Evolutionary conservation across 2,329 filamentous ascomycete genomes (phyloP).

Genomic region (Mariannaea elegans): DNA sequence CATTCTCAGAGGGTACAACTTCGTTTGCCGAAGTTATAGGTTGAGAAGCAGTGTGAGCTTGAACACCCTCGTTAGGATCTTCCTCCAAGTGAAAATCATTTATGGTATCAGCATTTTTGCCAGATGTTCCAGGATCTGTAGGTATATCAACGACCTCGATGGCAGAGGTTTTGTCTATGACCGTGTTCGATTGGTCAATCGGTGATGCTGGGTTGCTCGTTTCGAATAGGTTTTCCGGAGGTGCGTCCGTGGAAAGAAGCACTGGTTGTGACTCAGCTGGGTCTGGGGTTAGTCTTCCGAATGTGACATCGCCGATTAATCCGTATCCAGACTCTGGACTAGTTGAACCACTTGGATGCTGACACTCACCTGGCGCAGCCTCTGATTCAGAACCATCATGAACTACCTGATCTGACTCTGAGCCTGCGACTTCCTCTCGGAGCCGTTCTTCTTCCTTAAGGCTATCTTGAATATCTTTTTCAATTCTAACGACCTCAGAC

Average conservation of each 20-base stretch:
- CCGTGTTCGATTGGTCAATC: constrained; percentile 16
- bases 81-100: background rate
- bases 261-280: constrained; percentile 23
- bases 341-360: constrained; percentile 1
- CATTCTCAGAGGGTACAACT: background rate
- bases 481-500: constrained; percentile 57
- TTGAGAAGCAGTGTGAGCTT: background rate
- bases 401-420: constrained; percentile 21
- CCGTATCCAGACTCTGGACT: constrained; percentile 4
- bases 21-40: background rate
- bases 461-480: constrained; percentile 57
- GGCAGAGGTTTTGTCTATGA: constrained; percentile 18
- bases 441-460: constrained; percentile 46
- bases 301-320: background rate
- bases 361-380: constrained; percentile 22
- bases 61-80: background rate
- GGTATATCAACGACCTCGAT: background rate
- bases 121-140: background rate
- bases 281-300: constrained; percentile 23
- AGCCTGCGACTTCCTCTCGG: constrained; percentile 38
- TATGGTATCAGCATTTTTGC: background rate
- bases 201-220: background rate
- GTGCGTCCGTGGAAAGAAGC: background rate
- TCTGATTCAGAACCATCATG: constrained; percentile 30
- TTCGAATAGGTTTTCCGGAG: background rate